Conservation (phyloP, 192 early-diverging fungal species). For the Dissophora globulifera region DNA sequence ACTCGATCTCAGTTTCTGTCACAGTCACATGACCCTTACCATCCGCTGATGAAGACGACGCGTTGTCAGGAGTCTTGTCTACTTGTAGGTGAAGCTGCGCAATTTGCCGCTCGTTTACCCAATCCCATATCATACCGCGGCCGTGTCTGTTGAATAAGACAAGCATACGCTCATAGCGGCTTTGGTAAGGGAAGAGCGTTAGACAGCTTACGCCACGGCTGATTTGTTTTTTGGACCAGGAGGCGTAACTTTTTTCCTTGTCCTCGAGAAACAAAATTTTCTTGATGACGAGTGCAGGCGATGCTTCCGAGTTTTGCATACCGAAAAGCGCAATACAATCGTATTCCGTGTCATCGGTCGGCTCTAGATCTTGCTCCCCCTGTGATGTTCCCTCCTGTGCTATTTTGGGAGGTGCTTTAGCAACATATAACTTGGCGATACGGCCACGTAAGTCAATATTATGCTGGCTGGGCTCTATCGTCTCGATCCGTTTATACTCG, state of each 20-base stretch:
- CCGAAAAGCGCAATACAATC: slow-evolving; percentile 46
- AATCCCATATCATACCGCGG: slow-evolving; percentile 46
- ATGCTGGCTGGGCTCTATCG: slow-evolving; percentile 2
- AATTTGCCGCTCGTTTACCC: slow-evolving; percentile 32
- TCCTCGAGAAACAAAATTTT: slow-evolving; percentile 21
- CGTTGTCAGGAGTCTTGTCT: no score
- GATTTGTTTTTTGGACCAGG: slow-evolving; percentile 16
- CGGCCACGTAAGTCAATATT: slow-evolving; percentile 11
- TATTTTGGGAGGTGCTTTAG: not conserved
- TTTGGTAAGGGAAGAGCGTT: slow-evolving; percentile 27
- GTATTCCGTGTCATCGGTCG: no score
- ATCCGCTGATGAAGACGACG: no score
- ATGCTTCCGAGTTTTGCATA: slow-evolving; percentile 15
- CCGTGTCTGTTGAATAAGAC: slow-evolving; percentile 36
- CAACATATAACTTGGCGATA: slow-evolving; percentile 26
- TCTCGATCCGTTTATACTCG: slow-evolving; percentile 5
- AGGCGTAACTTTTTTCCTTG: not conserved
- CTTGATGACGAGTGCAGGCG: slow-evolving; percentile 29
- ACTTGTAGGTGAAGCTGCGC: slow-evolving; percentile 14
- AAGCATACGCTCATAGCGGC: slow-evolving; percentile 22
- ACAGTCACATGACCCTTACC: no score
- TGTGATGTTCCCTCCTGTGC: not conserved
- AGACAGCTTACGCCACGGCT: slow-evolving; percentile 40
- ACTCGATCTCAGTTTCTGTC: no score
- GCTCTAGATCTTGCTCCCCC: not conserved